Base-by-base conservation (phyloP, 495 filamentous ascomycete genomes). In the Schizothecium vesticola region DNA sequence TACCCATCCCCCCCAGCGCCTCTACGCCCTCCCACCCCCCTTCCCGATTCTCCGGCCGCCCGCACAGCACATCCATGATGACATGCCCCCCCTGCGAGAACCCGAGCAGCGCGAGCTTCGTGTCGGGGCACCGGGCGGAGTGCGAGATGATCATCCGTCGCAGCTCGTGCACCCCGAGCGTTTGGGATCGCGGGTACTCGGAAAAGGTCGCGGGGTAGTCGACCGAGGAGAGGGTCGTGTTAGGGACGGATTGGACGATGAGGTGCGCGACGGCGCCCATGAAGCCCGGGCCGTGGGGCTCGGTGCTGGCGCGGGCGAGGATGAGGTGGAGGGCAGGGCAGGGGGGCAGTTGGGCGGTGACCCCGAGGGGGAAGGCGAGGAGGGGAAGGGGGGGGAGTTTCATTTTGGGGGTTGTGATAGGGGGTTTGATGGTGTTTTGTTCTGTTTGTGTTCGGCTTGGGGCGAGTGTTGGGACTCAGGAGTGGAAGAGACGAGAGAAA, bases 111-210 rank as follows among this genome's bases (percentile, higher is more conserved):
- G 89, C 84, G 59, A 90, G 76, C 76, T 86, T 75, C 1, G 85
- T 86, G 65, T 76, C 74, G 1, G 87, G 87, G 68, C 87, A 90
- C 64, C 77, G 68, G 10, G 71, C 66, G 68, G 85, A 81, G 76
- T 83, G 85, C n/a, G 76, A 75, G 36, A 77, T 88, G 2, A 89
- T 86, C 1, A 85, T 85, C 55, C 73, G 81, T n/a, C 83, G 80
- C 4, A 87, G 67, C 26, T 67, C 62, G 1, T 31, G 84, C 25
- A 85, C 85, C 7, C 74, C 65, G 8, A 83, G 84, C 10, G 85
- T 85, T 68, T 84, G 77, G 2, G 68, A 63, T 1, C 80, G 83
- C 23, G 84, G 84, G 70, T 77, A 81, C 3, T 82, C 83, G 70
- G 88, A 43, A 1, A 76, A 68, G 25, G 74, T 73, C n/a, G 74